phyloP scores from a whole-genome alignment of 805 yeast species.

The Starmera dryadoides region DNA sequence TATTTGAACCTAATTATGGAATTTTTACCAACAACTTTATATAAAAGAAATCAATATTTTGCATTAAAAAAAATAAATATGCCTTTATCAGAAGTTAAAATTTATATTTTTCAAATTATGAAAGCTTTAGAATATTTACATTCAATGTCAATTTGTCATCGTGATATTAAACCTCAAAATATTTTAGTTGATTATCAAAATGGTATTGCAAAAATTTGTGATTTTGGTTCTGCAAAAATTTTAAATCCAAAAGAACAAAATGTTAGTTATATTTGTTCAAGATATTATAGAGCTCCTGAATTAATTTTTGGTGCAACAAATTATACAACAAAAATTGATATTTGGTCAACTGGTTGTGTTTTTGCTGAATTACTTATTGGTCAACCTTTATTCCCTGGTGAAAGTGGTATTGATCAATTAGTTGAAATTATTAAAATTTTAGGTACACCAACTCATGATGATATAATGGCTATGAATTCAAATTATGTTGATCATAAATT shows the following conservation, averaged over 20 bases:
- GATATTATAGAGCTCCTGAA: constrained; percentile 97
- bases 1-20: constrained; percentile 87
- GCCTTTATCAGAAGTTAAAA: constrained; percentile 86
- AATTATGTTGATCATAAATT: constrained; percentile 96
- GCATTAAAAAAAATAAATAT: constrained; percentile 65
- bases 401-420: constrained; percentile 93
- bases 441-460: constrained; percentile 92
- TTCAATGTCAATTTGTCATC: constrained; percentile 76
- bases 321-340: constrained; percentile 92
- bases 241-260: constrained; percentile 88
- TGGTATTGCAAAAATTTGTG: constrained; percentile 87
- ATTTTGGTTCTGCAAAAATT: constrained; percentile 92
- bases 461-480: constrained; percentile 91
- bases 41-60: constrained; percentile 82
- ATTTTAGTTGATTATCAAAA: constrained; percentile 78
- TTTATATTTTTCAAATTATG: constrained; percentile 71
- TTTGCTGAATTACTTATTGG: constrained; percentile 95
- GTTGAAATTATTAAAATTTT: constrained; percentile 93
- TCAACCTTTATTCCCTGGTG: constrained; percentile 97
- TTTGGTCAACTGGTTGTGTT: constrained; percentile 98
- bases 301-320: constrained; percentile 94
- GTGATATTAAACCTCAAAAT: constrained; percentile 90
- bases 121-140: constrained; percentile 78
- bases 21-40: constrained; percentile 92
- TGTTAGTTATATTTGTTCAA: constrained; percentile 92